Percentiles rank a stretch among this genome's conserved stretches.
These are phyloP conservation scores for Ophiognomonia clavigignenti-juglandacearum DNA, from an alignment of 2,329 filamentous ascomycete species.

Conservation along the genomic window DNA sequence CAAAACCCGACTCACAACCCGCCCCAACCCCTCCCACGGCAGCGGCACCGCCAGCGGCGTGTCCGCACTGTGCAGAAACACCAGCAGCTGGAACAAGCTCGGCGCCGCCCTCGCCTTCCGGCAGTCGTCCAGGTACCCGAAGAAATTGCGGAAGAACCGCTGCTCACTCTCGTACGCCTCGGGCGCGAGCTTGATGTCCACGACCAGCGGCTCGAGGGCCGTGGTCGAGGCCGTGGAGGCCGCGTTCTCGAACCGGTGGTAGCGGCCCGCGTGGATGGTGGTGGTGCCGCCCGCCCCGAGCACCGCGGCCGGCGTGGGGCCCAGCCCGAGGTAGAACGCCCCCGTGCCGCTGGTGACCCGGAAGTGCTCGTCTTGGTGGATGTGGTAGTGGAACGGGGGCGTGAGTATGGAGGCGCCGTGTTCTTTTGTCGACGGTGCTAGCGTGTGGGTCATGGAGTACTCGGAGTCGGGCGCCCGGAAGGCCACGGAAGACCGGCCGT, in stretches of 20 bases:
- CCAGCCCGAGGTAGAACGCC: conserved; percentile 15
- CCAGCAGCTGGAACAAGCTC: conserved; percentile 20
- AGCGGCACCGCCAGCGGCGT: conserved; percentile 15
- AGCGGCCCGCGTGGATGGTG: conserved; percentile 3
- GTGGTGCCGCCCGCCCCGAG: conserved; percentile 1
- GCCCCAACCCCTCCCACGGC: neutral
- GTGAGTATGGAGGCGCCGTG: conserved; percentile 5
- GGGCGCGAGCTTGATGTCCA: conserved; percentile 14
- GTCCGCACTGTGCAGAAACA: conserved; percentile 17
- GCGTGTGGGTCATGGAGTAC: conserved; percentile 12
- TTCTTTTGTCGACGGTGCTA: conserved; percentile 2
- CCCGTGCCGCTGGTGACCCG: conserved; percentile 16
- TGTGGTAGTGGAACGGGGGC: conserved; percentile 21
- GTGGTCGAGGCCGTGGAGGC: too few relatives aligned
- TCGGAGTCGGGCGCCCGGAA: conserved; percentile 8
- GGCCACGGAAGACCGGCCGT: conserved; percentile 7
- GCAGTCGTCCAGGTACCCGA: conserved; percentile 21
- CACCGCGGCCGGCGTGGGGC: neutral
- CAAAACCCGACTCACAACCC: conserved; percentile 6
- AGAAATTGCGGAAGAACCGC: conserved; percentile 20
- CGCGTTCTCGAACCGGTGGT: conserved; percentile 15
- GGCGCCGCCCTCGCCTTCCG: conserved; percentile 10
- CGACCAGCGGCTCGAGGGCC: conserved; percentile 10
- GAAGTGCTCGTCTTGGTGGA: conserved; percentile 20
- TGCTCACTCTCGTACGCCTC: conserved; percentile 18